Evolutionary conservation across 2,329 filamentous ascomycete genomes (phyloP), one percentile per base, ranked within the genome.

Genomic region (Xylariales sp.): DNA sequence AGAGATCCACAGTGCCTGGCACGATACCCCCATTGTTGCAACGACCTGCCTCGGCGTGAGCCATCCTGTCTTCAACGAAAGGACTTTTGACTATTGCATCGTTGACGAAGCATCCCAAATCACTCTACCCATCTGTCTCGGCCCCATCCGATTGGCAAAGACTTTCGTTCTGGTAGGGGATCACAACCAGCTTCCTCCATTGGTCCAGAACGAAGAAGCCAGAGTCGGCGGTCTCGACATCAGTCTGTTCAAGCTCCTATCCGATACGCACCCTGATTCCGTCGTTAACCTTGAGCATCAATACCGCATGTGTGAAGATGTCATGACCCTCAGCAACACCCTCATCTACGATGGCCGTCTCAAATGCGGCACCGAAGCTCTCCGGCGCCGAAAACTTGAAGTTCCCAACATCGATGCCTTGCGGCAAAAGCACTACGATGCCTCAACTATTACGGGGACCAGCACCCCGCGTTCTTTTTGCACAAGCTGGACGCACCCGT

Each of bases 91-190:
- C 64, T 97, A 96, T 59, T 98, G 93, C 58, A 97, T 98, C 48
- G 91, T 98, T 4, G 93, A 98, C 51, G 93, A 98, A 64, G 93
- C 93, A 1, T 96, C 90, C 2, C 93, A 98, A 56, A 97, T 98
- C 58, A 98, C 93, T 0, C 70, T 98, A 15, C 93, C 93, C 0
- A 91, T 96, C 15, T 97, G 93, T 50, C 71, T 97, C 0, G 93
- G 93, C 0, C 93, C 93, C 0, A 94, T 98, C 51, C 82, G 93
- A 9, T 87, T 96, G 79, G 89, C 93, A 4, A 80, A 80, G 38
- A 95, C 86, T 0, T 98, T 98, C 62, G 87, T 98, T 14, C 77
- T 98, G 0, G 93, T 98, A 0, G 93, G 93, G 11, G 93, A 98
- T 60, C 93, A 98, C 62, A 93, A 95, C 58, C 93, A 98, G 60